Base-by-base conservation (phyloP, 495 filamentous ascomycete species). In the Lepraria neglecta region DNA sequence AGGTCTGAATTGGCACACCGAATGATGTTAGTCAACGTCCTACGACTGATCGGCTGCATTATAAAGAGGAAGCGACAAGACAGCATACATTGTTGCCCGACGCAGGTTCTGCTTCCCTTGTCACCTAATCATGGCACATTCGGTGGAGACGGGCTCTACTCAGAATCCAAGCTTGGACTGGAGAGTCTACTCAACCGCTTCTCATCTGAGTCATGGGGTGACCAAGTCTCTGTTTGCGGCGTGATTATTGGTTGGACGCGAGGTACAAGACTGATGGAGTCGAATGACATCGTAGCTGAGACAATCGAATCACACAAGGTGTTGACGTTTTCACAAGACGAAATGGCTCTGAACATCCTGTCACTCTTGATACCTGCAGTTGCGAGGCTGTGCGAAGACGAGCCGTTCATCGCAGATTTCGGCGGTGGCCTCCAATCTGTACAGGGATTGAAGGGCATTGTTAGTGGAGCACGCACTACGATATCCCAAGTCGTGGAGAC, bases 111-210 rank as follows among this genome's bases (percentile, higher is more conserved):
- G 21, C 48, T 71, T 3, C 69, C 69, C 7, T 64, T 71, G 12
- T 71, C 69, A 9, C 66, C 66, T 10, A 71, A 71, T 46, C 68
- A 67, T 46, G 69, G 69, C 4, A 62, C 52, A 7, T 70, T 71
- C 45, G 69, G 69, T 27, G 51, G 61, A 4, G 68, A 71, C 43
- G 69, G 69, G 17, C 42, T 71, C 2, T 71, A 71, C 48, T 56
- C 65, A 7, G 69, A 71, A 47, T 71, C 68, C 2, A 71, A 71
- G 50, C 31, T 70, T 14, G 69, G 58, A 3, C 52, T 71, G 6
- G 66, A 70, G 27, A 61, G 59, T 9, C 27, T 71, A 15, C 63
- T 71, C 35, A 60, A 65, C 7, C 30, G 52, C 6, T 68, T 19
- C 12, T 45, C 50, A 14, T 71, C 68, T 0, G 69, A 70, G 56